Evolutionary conservation across 177 flowering plant genomes (phyloP).

Genomic region (Vitis hybrid): DNA sequence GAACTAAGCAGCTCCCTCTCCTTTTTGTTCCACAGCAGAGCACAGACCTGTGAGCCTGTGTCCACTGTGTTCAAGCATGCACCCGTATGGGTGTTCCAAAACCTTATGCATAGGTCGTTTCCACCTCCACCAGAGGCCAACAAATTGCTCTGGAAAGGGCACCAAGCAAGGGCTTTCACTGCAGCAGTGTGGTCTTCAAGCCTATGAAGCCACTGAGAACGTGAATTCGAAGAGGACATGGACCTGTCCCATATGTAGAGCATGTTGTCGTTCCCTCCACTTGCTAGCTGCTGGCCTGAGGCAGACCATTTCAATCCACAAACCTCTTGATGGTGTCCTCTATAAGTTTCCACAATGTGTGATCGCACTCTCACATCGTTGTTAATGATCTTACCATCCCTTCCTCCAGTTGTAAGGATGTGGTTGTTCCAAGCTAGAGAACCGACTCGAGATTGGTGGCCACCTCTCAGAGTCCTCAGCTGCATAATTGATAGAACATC

Average conservation of each 20-base stretch:
- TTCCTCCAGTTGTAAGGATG: constrained; percentile 71
- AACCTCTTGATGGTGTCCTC: constrained; percentile 74
- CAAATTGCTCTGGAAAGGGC: constrained; percentile 80
- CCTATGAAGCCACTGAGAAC: constrained; percentile 72
- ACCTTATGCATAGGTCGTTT: constrained; percentile 66
- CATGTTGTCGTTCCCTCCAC: constrained; percentile 82
- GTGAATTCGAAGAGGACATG: constrained; percentile 43
- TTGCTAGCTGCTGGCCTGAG: constrained; percentile 80
- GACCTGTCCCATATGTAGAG: constrained; percentile 74
- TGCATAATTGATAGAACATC: constrained; percentile 21
- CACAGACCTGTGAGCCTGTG: constrained; percentile 82
- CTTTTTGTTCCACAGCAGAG: constrained; percentile 75
- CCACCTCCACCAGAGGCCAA: constrained; percentile 86
- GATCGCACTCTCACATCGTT: constrained; percentile 72
- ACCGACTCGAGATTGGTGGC: constrained; percentile 62
- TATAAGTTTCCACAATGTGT: constrained; percentile 66
- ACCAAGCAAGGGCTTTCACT: constrained; percentile 86
- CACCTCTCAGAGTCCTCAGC: constrained; percentile 67
- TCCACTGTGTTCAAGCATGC: constrained; percentile 79
- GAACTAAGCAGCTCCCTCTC: constrained; percentile 82
- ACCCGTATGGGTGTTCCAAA: constrained; percentile 86
- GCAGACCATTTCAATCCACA: constrained; percentile 87
- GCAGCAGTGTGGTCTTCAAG: constrained; percentile 78
- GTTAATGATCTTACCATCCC: constrained; percentile 66
- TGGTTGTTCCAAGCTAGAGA: constrained; percentile 76